phyloP scores from a whole-genome alignment of 192 early-diverging fungal species.

The Martensiomyces pterosporus region DNA sequence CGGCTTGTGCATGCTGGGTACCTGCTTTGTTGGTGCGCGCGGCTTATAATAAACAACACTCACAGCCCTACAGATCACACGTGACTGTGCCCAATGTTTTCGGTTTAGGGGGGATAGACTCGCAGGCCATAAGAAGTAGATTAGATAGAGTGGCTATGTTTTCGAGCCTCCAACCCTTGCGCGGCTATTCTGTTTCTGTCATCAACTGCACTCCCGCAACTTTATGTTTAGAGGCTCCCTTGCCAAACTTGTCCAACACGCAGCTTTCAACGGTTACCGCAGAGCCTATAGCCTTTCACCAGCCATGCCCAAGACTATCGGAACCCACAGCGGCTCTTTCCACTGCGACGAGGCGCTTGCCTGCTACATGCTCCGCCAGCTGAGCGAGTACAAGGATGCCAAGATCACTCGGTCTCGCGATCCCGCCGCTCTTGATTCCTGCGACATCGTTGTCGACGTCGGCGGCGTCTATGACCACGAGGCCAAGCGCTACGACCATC shows the following conservation, averaged over 20 bases:
- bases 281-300: constrained; percentile 2
- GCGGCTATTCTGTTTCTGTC: too few species aligned
- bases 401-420: constrained; percentile 82
- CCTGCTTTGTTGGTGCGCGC: too few species aligned
- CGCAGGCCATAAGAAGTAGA: too few species aligned
- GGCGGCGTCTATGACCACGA: constrained; percentile 86
- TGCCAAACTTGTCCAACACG: constrained; percentile 3
- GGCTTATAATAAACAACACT: too few species aligned
- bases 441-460: constrained; percentile 91
- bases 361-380: constrained; percentile 74
- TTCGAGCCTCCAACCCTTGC: too few species aligned
- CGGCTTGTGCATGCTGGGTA: too few species aligned
- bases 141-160: too few species aligned
- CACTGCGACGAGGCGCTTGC: constrained; percentile 92
- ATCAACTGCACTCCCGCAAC: too few species aligned
- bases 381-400: constrained; percentile 58
- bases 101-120: too few species aligned
- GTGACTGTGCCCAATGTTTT: too few species aligned
- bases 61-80: too few species aligned
- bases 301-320: constrained; percentile 58
- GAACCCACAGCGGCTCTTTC: constrained; percentile 83
- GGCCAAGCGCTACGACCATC: constrained; percentile 79
- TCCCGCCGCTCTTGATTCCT: constrained; percentile 64
- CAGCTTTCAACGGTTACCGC: too few species aligned
- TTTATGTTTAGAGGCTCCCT: constrained; percentile 11